These are phyloP conservation scores for Curvularia hawaiiensis DNA, from an alignment of 2,329 filamentous ascomycete genomes.

Conservation along the genomic window DNA sequence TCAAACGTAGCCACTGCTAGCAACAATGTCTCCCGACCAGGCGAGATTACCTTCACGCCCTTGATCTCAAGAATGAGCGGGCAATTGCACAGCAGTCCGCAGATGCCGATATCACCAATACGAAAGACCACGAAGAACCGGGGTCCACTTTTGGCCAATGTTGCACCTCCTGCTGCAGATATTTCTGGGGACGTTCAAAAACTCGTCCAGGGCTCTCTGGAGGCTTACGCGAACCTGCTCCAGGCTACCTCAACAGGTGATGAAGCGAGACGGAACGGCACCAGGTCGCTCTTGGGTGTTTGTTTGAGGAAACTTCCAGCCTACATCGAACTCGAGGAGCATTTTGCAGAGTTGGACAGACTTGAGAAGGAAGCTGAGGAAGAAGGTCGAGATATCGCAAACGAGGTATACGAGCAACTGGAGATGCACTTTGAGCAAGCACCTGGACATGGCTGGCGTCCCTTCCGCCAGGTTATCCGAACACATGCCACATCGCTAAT, in stretches of 20 bases:
- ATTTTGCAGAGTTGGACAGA: slow-evolving; percentile 42
- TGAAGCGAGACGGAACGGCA: slow-evolving; percentile 38
- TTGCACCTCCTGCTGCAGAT: slow-evolving; percentile 29
- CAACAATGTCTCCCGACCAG: slow-evolving; percentile 27
- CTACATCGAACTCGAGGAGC: slow-evolving; percentile 49
- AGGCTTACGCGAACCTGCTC: slow-evolving; percentile 45
- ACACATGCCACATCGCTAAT: slow-evolving; percentile 49
- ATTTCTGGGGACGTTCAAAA: slow-evolving; percentile 35
- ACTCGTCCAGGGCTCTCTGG: slow-evolving; percentile 37
- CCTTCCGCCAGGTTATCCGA: slow-evolving; percentile 49
- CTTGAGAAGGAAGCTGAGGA: slow-evolving; percentile 37
- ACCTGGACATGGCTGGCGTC: slow-evolving; percentile 45
- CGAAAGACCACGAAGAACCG: slow-evolving; percentile 27
- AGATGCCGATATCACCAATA: slow-evolving; percentile 35
- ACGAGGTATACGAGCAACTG: slow-evolving; percentile 49
- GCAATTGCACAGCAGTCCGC: slow-evolving; percentile 39
- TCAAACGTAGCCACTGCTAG: neutral
- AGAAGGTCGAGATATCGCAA: slow-evolving; percentile 42
- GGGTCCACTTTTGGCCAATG: slow-evolving; percentile 30
- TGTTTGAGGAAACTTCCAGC: slow-evolving; percentile 49
- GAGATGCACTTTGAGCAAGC: slow-evolving; percentile 44
- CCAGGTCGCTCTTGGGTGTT: slow-evolving; percentile 45
- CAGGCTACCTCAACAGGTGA: slow-evolving; percentile 31
- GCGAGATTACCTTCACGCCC: slow-evolving; percentile 45
- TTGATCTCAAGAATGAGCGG: slow-evolving; percentile 38